Conservation (phyloP, 352 stramenopile species). For the Globisporangium acanthophoron region DNA sequence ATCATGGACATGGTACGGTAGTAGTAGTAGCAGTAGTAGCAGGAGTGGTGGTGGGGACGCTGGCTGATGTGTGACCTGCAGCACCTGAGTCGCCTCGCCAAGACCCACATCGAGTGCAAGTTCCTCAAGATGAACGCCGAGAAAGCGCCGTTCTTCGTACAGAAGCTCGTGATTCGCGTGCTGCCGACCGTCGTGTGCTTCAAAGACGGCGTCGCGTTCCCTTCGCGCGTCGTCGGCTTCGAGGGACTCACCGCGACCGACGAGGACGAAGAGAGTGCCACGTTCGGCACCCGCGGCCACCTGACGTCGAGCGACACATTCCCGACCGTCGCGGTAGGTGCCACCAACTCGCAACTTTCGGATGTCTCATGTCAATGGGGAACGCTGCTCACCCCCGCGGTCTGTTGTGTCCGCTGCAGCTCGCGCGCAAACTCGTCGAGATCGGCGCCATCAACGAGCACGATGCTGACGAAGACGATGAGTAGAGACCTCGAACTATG, state of each 20-base stretch:
- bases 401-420: conserved; percentile 20
- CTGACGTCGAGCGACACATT: conserved; percentile 51
- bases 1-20: conserved; percentile 91
- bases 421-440: conserved; percentile 48
- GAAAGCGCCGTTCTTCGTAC: conserved; percentile 94
- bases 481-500: not conserved
- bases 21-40: too few species aligned
- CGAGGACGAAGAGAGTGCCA: conserved; percentile 28
- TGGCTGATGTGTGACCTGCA: conserved; percentile 3
- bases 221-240: conserved; percentile 89
- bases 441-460: conserved; percentile 54
- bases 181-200: conserved; percentile 93
- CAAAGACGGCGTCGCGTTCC: conserved; percentile 88
- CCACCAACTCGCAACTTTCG: too few species aligned
- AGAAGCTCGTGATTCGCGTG: conserved; percentile 90
- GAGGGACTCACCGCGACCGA: conserved; percentile 89
- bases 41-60: too few species aligned
- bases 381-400: conserved; percentile 7
- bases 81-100: conserved; percentile 57
- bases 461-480: conserved; percentile 31
- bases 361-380: too few species aligned
- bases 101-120: conserved; percentile 88
- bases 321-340: conserved; percentile 56
- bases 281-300: conserved; percentile 35
- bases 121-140: conserved; percentile 93